Base-by-base conservation (phyloP, 768 basidiomycete genomes). In the Amylocystis lapponica region DNA sequence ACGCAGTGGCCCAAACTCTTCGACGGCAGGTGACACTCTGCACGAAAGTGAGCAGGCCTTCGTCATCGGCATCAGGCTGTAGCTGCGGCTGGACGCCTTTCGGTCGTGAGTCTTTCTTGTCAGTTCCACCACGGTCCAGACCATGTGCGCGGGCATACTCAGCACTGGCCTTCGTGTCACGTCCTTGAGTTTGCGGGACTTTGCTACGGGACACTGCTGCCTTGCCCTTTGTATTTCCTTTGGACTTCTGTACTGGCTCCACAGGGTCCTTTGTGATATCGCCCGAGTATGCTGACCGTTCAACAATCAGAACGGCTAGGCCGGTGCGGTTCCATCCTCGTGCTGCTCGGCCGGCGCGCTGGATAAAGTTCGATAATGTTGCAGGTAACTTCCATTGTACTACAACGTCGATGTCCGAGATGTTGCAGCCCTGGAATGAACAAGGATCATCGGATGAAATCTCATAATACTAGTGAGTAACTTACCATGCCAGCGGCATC, bases 401-500 rank as follows among this genome's bases (percentile, higher is more conserved):
- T 2, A 68, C 66, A 17, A 65, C 23, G 11, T 66, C 64, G 3
- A 70, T 53, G 38, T 67, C 58, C 0, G 39, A 55, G 45, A 51
- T 37, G 46, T 53, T 45, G 17, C 43, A 55, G 1, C 68, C 49
- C 38, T 50, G 17, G n/a, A n/a, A n/a, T n/a, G n/a, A n/a, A n/a
- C n/a, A n/a, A 9, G 9, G 9, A 6, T 5, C 36, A 21, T 12
- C 7, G 17, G n/a, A 12, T 21, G 14, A 21, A 7, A 12, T 6
- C 22, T 8, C 4, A 9, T 37, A 37, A 37, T 6, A 10, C 8
- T 4, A 37, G 13, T n/a, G n/a, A n/a, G n/a, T n/a, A 14, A 31
- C 60, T 22, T 22, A 63, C 65, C 64, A 66, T 65, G 22, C 64
- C 64, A 12, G 64, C 61, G 9, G 65, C 66, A 47, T 68, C 65